A percentile compares a stretch with the other conserved stretches of the same genome.
These are phyloP conservation scores for Auriscalpium vulgare DNA, from an alignment of 768 basidiomycete species.

Conservation along the genomic window DNA sequence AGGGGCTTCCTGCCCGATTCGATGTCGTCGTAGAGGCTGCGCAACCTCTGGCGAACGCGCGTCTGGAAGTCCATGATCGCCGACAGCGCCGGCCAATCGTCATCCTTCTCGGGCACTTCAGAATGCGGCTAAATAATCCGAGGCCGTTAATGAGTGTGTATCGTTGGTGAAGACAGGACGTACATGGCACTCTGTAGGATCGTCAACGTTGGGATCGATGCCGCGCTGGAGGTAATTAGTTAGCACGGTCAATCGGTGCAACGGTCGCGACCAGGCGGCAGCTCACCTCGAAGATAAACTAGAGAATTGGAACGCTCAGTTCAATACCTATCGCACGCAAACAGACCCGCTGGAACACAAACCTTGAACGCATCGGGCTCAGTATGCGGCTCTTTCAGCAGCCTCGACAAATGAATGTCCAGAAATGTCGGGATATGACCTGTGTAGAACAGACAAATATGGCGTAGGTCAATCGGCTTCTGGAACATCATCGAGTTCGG, in stretches of 20 bases:
- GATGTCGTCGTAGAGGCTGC: slow-evolving; percentile 66
- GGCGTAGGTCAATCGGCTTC: slow-evolving; percentile 89
- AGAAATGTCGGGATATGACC: slow-evolving; percentile 92
- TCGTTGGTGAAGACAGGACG: slow-evolving; percentile 16
- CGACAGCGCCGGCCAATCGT: slow-evolving; percentile 78
- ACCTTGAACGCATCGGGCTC: slow-evolving; percentile 80
- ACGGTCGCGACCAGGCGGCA: neutral
- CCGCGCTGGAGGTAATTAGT: slow-evolving; percentile 56
- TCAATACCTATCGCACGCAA: neutral
- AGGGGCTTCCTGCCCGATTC: slow-evolving; percentile 39
- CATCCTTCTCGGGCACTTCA: slow-evolving; percentile 67
- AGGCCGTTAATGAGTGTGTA: neutral
- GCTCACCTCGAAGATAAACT: slow-evolving; percentile 72
- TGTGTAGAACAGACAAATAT: slow-evolving; percentile 94
- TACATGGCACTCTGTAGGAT: slow-evolving; percentile 82
- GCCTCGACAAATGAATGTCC: slow-evolving; percentile 78
- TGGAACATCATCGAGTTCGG: slow-evolving; percentile 76
- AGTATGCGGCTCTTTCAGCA: slow-evolving; percentile 71
- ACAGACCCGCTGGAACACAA: slow-evolving; percentile 3
- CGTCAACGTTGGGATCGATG: slow-evolving; percentile 92
- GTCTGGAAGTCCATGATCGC: slow-evolving; percentile 70
- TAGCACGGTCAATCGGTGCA: slow-evolving; percentile 6
- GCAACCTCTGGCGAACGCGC: slow-evolving; percentile 69
- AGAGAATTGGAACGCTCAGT: too few relatives aligned
- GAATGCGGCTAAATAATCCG: slow-evolving; percentile 63